A percentile compares a stretch with the other conserved stretches of the same genome.
phyloP scores from a whole-genome alignment of 306 rosid genomes.

The Malus sieversii region DNA sequence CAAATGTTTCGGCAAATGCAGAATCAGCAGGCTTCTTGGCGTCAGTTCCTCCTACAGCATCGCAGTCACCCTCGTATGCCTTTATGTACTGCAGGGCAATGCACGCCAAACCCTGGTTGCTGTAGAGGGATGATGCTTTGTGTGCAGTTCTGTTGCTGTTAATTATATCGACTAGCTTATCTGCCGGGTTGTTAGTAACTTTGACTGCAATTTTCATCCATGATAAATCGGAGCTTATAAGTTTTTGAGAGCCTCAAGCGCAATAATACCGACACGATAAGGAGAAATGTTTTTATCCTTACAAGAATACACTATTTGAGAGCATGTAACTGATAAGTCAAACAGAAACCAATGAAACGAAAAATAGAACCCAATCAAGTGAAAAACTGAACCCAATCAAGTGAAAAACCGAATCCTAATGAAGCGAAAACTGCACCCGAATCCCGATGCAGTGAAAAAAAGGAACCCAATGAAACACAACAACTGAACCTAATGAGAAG shows the following conservation, averaged over 20 bases:
- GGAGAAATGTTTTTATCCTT: background rate
- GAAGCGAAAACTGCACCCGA: background rate
- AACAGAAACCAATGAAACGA: background rate
- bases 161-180: constrained; percentile 32
- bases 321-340: background rate
- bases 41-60: constrained; percentile 73
- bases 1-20: constrained; percentile 59
- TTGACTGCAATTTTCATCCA: constrained; percentile 33
- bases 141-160: constrained; percentile 40
- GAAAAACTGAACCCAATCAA: background rate
- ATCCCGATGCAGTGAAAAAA: too few species aligned
- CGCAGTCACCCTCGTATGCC: constrained; percentile 66
- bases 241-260: background rate
- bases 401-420: background rate
- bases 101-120: constrained; percentile 80
- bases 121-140: constrained; percentile 27
- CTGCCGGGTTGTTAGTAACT: constrained; percentile 47
- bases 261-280: too few species aligned
- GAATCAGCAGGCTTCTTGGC: constrained; percentile 84
- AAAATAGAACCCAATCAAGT: background rate
- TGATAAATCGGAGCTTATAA: background rate
- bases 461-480: background rate
- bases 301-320: background rate
- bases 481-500: background rate
- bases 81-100: constrained; percentile 87